These are phyloP conservation scores for Dactylellina sp. DNA, from an alignment of 2,329 filamentous ascomycete species.

Conservation along the genomic window DNA sequence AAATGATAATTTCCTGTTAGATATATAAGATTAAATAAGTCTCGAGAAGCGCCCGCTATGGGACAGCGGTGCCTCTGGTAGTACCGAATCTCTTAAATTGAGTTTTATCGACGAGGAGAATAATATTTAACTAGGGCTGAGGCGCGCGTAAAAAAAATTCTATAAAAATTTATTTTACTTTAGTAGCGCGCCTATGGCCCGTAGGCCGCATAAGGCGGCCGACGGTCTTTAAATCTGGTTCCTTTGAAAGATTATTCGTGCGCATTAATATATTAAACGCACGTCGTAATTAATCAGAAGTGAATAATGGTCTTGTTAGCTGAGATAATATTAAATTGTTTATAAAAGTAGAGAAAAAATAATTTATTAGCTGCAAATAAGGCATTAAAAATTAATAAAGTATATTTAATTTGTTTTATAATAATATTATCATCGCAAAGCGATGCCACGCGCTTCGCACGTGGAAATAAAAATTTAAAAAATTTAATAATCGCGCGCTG, in stretches of 20 bases:
- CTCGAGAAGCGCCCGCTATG: slow-evolving; percentile 3
- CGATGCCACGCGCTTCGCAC: background rate
- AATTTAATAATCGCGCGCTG: no score
- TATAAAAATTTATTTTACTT: slow-evolving; percentile 11
- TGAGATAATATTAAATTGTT: slow-evolving; percentile 15
- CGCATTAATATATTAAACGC: slow-evolving; percentile 17
- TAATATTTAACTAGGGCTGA: no score
- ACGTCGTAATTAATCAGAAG: slow-evolving; percentile 15
- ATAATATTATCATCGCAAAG: slow-evolving; percentile 13
- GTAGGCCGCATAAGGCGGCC: background rate
- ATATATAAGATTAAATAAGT: slow-evolving; percentile 5
- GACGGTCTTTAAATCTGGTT: slow-evolving; percentile 10
- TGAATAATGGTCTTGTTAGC: slow-evolving; percentile 13
- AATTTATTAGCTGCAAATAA: slow-evolving; percentile 8
- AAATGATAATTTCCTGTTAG: slow-evolving; percentile 21
- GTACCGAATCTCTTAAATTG: no score
- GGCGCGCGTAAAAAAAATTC: background rate
- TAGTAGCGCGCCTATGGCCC: slow-evolving; percentile 1
- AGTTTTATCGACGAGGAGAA: no score
- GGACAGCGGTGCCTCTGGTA: background rate
- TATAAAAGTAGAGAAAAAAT: slow-evolving; percentile 5
- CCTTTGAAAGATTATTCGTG: slow-evolving; percentile 15
- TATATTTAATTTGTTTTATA: background rate
- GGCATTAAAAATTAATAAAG: slow-evolving; percentile 8
- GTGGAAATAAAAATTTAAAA: background rate